Conservation (phyloP, 257 asterid species). For the Solanum commersonii region DNA sequence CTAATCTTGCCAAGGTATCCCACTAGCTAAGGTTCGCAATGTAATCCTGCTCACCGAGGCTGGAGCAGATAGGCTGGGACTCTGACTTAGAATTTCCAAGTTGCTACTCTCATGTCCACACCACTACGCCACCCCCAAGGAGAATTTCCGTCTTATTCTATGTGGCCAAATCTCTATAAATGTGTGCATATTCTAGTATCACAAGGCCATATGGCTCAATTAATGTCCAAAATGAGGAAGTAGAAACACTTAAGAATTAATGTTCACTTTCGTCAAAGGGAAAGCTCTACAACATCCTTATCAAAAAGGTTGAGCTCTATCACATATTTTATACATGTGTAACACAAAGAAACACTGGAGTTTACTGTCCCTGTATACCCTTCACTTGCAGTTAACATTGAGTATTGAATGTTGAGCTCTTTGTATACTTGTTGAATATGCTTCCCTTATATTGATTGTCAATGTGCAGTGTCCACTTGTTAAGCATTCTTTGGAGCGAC, state of each 20-base stretch:
- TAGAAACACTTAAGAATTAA: not conserved
- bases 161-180: not conserved
- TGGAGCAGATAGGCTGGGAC: not conserved
- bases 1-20: not conserved
- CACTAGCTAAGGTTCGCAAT: not conserved
- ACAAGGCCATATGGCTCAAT: not conserved
- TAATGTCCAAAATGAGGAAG: not conserved
- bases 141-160: not conserved
- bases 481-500: not conserved
- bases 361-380: not conserved
- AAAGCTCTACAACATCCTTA: not conserved
- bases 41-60: not conserved
- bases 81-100: not conserved
- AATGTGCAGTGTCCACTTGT: not conserved
- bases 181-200: not conserved
- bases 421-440: not conserved
- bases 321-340: not conserved
- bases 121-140: not conserved
- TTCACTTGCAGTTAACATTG: not conserved
- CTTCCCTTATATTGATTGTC: not conserved
- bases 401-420: not conserved
- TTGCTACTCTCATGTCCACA: not conserved
- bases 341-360: not conserved
- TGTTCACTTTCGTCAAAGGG: not conserved
- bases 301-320: not conserved